These are phyloP conservation scores for Fusarium phyllophilum DNA, from an alignment of 2,329 filamentous ascomycete genomes.

Conservation along the genomic window DNA sequence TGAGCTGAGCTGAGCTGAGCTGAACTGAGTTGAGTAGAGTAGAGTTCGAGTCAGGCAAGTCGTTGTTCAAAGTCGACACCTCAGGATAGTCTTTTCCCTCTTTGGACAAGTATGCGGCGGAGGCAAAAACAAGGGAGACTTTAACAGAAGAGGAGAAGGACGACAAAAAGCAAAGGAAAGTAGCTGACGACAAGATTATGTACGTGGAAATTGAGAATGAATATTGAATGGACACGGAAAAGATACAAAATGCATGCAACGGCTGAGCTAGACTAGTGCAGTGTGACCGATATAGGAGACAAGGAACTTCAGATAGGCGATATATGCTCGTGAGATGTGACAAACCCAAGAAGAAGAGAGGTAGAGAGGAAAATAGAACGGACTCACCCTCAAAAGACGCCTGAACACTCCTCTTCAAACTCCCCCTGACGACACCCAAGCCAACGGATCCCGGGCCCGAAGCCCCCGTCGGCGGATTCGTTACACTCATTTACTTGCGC, in stretches of 20 bases:
- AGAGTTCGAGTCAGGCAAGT: conserved; percentile 19
- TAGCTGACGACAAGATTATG: not conserved
- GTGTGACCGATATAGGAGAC: conserved; percentile 6
- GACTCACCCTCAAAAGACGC: conserved; percentile 68
- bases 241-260: not conserved
- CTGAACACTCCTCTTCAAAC: conserved; percentile 68
- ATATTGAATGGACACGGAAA: conserved; percentile 9
- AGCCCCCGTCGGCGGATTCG: conserved; percentile 62
- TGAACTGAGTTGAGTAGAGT: not conserved
- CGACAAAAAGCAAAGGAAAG: not conserved
- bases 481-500: conserved; percentile 59
- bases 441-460: conserved; percentile 60
- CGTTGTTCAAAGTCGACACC: conserved; percentile 29
- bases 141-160: not conserved
- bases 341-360: not conserved
- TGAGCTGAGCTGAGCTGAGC: not conserved
- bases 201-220: not conserved
- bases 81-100: conserved; percentile 32
- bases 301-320: conserved; percentile 27
- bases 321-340: conserved; percentile 3
- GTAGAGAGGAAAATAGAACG: not conserved
- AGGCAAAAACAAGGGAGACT: not conserved
- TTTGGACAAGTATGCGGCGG: conserved; percentile 18
- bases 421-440: conserved; percentile 49
- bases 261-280: not conserved